Evolutionary conservation across 2,329 filamentous ascomycete species (phyloP), one percentile per base, ranked within the genome.

Genomic region (Amesomyces nigricolor): DNA sequence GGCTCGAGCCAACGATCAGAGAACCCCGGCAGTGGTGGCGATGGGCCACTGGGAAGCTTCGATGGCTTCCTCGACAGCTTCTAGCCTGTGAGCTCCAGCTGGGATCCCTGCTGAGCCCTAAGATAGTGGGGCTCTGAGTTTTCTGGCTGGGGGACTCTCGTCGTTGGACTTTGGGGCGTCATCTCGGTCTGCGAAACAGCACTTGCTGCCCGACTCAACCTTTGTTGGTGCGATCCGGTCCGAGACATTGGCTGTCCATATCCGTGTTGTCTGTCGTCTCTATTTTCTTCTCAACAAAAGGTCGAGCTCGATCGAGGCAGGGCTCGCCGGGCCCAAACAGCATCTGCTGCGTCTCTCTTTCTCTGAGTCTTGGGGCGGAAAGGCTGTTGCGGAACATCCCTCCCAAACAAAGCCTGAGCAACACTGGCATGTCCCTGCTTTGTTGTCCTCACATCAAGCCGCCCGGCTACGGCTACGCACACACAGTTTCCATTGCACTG

Each of bases 21-120:
- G 39, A n/a, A 26, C 8, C 29, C 17, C 26, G 42, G 42, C 7
- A 32, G 16, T 1, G 42, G 6, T 30, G 22, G 47, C 30, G 29
- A 54, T 7, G 44, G 16, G 44, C 45, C 17, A 37, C 30, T 47
- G 4, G 14, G 22, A 35, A 17, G 42, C 39, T 60, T 58, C 52
- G 49, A 60, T n/a, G 19, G 52, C 29, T 53, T 60, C 54, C 14
- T 58, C 49, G 43, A 54, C 10, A 17, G 57, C 57, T 59, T 60
- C 58, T 9, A 55, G 58, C 52, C 58, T 50, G 56, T 58, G 58
- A 47, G 47, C 44, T 48, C 52, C 47, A 38, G 45, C 44, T 48
- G 19, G 16, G n/a, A 53, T 38, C 55, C 45, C 49, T 47, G 54
- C 30, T 22, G 43, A 54, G 51, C 56, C 56, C 51, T 51, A 54